Conservation (phyloP, 2,329 filamentous ascomycete species). For the Cladophialophora yegresii region DNA sequence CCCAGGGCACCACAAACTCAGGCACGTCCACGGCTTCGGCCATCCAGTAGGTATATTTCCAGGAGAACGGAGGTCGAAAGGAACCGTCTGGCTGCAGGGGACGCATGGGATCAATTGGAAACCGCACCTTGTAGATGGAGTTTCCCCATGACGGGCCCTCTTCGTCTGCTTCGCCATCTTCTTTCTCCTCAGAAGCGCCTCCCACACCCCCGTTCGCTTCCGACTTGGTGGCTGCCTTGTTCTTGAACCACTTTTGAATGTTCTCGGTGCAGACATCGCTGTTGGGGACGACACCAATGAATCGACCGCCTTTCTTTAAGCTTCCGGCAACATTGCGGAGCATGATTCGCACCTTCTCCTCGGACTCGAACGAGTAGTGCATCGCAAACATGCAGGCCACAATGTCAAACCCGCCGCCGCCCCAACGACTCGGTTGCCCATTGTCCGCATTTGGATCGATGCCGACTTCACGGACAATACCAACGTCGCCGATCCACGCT, state of each 20-base stretch:
- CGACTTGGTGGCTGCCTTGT: constrained; percentile 48
- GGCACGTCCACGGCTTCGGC: constrained; percentile 95
- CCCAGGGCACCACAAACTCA: constrained; percentile 98
- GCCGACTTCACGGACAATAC: constrained; percentile 80
- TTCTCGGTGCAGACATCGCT: constrained; percentile 82
- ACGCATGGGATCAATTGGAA: constrained; percentile 63
- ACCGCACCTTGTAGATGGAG: constrained; percentile 84
- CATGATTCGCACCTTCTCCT: constrained; percentile 88
- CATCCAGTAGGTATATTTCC: constrained; percentile 97
- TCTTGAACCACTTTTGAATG: constrained; percentile 74
- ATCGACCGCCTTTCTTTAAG: constrained; percentile 89
- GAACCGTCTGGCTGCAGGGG: constrained; percentile 75
- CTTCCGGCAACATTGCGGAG: constrained; percentile 86
- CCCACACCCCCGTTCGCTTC: constrained; percentile 43
- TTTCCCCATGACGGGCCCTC: constrained; percentile 84
- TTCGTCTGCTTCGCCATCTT: constrained; percentile 56
- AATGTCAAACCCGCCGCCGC: constrained; percentile 84
- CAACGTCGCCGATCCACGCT: constrained; percentile 76
- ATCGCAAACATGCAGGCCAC: constrained; percentile 99
- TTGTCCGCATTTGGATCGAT: constrained; percentile 72
- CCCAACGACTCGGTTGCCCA: constrained; percentile 61
- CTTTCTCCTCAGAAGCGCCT: constrained; percentile 20
- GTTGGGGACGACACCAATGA: constrained; percentile 95
- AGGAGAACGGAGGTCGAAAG: constrained; percentile 92
- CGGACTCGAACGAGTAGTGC: constrained; percentile 96